Conservation (phyloP, 306 rosid genomes). For the Spatholobus suberectus region DNA sequence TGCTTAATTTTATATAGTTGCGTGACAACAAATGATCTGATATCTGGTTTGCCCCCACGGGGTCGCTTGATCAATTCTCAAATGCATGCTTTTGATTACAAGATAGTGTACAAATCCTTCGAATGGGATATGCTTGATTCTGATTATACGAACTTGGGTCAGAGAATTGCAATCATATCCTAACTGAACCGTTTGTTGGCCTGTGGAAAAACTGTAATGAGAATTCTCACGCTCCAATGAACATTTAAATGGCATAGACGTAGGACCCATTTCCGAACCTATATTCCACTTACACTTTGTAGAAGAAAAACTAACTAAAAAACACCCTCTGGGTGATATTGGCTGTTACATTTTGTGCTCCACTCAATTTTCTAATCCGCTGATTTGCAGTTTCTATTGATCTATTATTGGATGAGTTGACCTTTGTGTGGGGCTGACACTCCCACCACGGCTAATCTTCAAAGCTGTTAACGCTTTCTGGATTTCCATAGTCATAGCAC, state of each 20-base stretch:
- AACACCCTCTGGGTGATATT: neutral
- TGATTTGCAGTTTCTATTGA: conserved; percentile 33
- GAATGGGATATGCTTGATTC: neutral
- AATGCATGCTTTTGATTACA: neutral
- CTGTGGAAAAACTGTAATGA: neutral
- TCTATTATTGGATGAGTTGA: conserved; percentile 54
- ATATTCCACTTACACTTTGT: neutral
- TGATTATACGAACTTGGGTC: neutral
- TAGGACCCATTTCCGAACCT: neutral
- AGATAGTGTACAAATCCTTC: neutral
- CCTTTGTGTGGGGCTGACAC: conserved; percentile 73
- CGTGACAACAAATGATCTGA: neutral
- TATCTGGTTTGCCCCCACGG: neutral
- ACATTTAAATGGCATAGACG: neutral
- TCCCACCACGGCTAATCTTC: conserved; percentile 67
- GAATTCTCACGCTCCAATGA: neutral
- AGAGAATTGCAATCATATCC: neutral
- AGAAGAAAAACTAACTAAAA: neutral
- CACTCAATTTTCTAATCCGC: neutral
- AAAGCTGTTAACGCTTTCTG: conserved; percentile 79
- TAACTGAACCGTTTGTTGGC: neutral
- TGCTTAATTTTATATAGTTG: neutral
- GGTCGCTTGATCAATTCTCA: neutral
- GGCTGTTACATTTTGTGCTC: neutral
- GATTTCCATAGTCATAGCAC: conserved; percentile 95